Base-by-base conservation (phyloP, 2,329 filamentous ascomycete species). In the Juglanconis oblonga region DNA sequence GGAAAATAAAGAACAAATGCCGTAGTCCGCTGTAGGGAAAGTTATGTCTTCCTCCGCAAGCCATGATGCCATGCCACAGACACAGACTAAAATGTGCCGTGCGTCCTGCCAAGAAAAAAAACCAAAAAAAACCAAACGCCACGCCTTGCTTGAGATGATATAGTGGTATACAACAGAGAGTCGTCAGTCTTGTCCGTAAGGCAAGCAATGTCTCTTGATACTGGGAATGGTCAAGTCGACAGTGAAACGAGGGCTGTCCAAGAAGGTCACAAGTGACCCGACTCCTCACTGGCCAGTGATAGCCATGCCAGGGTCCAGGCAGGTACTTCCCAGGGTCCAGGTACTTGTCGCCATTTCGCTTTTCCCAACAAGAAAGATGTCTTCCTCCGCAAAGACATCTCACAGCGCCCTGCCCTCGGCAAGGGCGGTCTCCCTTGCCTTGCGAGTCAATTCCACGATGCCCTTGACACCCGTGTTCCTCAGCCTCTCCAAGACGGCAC, bases 401-500 rank as follows among this genome's bases (percentile, higher is more conserved):
- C 57, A 59, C 52, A 59, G n/a, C 10, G 29, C 51, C 11, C 57
- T 38, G 8, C 52, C 52, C 57, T 59, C 57, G 11, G 52, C 57
- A 1, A 59, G 45, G 31, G 57, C 68, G 50, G 63, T 65, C 51
- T 77, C 75, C 58, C 73, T 72, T 40, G 77, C 73, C 57, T 73
- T 72, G 57, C 82, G 78, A 65, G 83, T 74, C 53, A 82, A 77
- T 70, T 87, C 84, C 38, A 87, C 72, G 35, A 86, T 82, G 44
- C 81, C 81, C 58, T 85, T 81, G 59, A 85, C 79, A 35, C 83
- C 81, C 45, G 79, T 83, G 71, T 83, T 82, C 52, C 84, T 79
- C 55, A 87, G 76, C 52, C 90, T 80, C 73, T 92, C 89, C 29
- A 95, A 79, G 8, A 95, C 90, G 42, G 93, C 85, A 59, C 85